Evolutionary conservation across 371 early-diverging fungal genomes (phyloP), one percentile per base, ranked within the genome.

Genomic region (Mucor saturninus): DNA sequence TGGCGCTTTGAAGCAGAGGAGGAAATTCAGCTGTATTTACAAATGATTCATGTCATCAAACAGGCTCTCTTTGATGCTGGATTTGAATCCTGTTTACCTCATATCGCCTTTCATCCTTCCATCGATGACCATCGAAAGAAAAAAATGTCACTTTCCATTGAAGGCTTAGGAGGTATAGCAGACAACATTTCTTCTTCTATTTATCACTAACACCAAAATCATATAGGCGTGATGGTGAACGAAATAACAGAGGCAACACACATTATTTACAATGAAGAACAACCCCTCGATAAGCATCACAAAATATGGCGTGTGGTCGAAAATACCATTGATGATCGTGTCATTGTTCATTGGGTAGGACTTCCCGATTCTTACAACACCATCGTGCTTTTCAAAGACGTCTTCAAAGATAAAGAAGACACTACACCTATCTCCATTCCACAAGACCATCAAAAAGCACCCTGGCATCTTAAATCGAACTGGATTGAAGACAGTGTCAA

Each of bases 351-450:
- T 66, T 88, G 87, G 80, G 77, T 87, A 80, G 85, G 87, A 59
- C 80, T 86, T 49, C 93, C 93, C 4, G 91, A 89, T 62, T 91
- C 93, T 3, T 84, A 86, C 65, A 90, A 93, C 59, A 74, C 76
- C 26, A 89, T 89, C 87, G 71, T 89, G 11, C 64, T 48, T 11
- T 51, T 68, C 1, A 21, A 52, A 21, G 37, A 51, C 10, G 42
- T 65, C 7, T 54, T 56, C 46, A 39, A 46, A 35, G 65, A 69
- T 6, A 60, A 70, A 29, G 45, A 62, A 46, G 55, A 60, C 3
- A 2, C 15, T 0, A 6, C 31, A 6, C 11, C 4, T 50, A 2
- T 11, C 5, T 55, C 54, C 13, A 28, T 60, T 14, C 80, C 14
- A 13, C 14, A 67, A 13, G 65, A 65, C 4, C 46, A 45, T n/a